Evolutionary conservation across 192 early-diverging fungal species (phyloP), one percentile per base, ranked within the genome.

Genomic region (Pilobolus umbonatus): DNA sequence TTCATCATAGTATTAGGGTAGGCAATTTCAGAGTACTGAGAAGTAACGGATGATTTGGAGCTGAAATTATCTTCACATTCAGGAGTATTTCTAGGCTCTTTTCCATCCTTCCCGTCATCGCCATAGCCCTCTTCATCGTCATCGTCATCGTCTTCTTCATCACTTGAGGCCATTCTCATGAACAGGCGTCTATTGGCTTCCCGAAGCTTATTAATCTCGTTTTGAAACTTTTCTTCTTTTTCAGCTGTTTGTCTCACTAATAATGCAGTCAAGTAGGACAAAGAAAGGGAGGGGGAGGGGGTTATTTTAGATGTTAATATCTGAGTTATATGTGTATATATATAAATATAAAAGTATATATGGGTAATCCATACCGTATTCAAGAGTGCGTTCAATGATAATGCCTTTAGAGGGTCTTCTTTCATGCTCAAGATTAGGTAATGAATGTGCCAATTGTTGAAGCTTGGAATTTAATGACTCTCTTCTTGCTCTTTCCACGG

Each of bases 391-490:
- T 56, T 86, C 76, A 28, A 92, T 87, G 42, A 92, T 92, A 32
- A 81, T 84, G 24, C 85, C 83, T 67, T 92, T 92, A 47, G 83
- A 85, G 9, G 90, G 90, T 47, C 90, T 79, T 44, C 85, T 76
- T 48, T 87, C 84, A 50, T 86, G 74, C 48, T 75, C 72, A 31
- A 91, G 80, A 17, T 83, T 76, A 26, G 88, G 90, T 26, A 92
- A 74, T 17, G 86, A 75, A 56, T 85, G 82, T 22, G 90, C 90
- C 38, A 92, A 69, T 39, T 91, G 84, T 68, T 89, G 88, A 70
- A 92, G 91, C 62, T 87, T 83, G 22, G 74, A 78, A 67, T 92
- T 92, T 39, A 92, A 79, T 24, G 74, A 81, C 72, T 92, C 90
- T 39, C 90, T 84, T 52, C 90, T 76, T 42, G 89, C 89, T 15